Conservation (phyloP, 257 asterid species). For the Solanum sparsipilum region DNA sequence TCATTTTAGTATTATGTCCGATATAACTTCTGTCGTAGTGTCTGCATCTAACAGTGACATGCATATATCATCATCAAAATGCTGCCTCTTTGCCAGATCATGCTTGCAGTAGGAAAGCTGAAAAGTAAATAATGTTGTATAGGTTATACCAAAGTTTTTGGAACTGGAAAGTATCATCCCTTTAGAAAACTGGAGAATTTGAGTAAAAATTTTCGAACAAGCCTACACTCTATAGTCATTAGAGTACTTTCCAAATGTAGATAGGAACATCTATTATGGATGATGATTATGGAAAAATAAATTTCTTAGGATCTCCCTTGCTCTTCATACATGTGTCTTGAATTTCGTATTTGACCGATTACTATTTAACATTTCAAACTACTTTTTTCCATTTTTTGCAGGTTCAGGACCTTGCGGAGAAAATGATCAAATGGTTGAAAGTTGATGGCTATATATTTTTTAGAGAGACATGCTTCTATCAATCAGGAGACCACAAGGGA, state of each 20-base stretch:
- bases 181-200: neutral
- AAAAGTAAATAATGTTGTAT: neutral
- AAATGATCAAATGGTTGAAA: slow-evolving; percentile 82
- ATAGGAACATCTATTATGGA: neutral
- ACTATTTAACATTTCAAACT: neutral
- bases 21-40: neutral
- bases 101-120: neutral
- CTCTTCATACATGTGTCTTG: neutral
- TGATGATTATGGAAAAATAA: neutral
- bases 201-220: neutral
- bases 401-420: slow-evolving; percentile 64
- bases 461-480: slow-evolving; percentile 94
- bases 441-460: slow-evolving; percentile 88
- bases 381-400: slow-evolving; percentile 16
- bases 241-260: neutral
- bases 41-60: neutral
- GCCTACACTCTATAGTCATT: neutral
- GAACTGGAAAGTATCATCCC: neutral
- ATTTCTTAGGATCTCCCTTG: neutral
- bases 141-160: neutral
- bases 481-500: slow-evolving; percentile 84
- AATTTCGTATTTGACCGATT: neutral
- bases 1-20: neutral
- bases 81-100: neutral
- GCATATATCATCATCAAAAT: neutral